These are phyloP conservation scores for Penicillium cinerascens DNA, from an alignment of 495 filamentous ascomycete species.

Conservation along the genomic window DNA sequence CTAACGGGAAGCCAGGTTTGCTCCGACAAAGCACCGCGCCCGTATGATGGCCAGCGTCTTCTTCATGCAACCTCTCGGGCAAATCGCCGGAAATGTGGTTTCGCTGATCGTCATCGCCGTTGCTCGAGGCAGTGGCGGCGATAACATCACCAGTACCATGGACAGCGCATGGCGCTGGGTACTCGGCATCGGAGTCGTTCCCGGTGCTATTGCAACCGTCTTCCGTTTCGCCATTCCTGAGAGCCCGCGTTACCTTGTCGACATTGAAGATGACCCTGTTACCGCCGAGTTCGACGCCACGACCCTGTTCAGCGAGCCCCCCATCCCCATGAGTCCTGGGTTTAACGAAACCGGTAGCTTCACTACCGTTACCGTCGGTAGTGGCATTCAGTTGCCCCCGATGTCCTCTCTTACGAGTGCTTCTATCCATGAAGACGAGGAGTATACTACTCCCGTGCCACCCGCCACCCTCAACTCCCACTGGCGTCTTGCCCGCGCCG, in stretches of 20 bases:
- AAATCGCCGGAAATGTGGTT: slow-evolving; percentile 57
- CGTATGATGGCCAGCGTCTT: slow-evolving; percentile 67
- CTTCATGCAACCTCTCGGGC: slow-evolving; percentile 63
- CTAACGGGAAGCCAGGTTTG: slow-evolving; percentile 41
- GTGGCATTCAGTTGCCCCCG: slow-evolving; percentile 22
- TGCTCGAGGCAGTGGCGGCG: slow-evolving; percentile 25
- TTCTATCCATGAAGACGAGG: slow-evolving; percentile 24
- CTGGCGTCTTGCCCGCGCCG: slow-evolving; percentile 39
- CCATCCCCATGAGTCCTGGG: slow-evolving; percentile 1
- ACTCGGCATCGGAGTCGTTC: slow-evolving; percentile 57
- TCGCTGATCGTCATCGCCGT: slow-evolving; percentile 43
- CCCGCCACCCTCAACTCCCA: slow-evolving; percentile 42
- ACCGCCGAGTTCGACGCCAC: slow-evolving; percentile 47
- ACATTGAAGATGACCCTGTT: slow-evolving; percentile 47
- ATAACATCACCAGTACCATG: slow-evolving; percentile 34
- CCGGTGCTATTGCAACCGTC: slow-evolving; percentile 55
- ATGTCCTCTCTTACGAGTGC: slow-evolving; percentile 26
- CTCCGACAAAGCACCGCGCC: slow-evolving; percentile 54
- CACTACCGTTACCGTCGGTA: slow-evolving; percentile 2
- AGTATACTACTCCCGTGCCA: slow-evolving; percentile 16
- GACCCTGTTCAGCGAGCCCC: slow-evolving; percentile 31
- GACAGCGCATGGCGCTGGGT: slow-evolving; percentile 59
- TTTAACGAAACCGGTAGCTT: slow-evolving; percentile 14
- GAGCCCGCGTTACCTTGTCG: slow-evolving; percentile 53
- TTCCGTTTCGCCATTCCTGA: slow-evolving; percentile 62